A percentile compares a stretch with the other conserved stretches of the same genome.
phyloP scores from a whole-genome alignment of 1,284 basidiomycete species.

The Cryptococcus jaspeensis region DNA sequence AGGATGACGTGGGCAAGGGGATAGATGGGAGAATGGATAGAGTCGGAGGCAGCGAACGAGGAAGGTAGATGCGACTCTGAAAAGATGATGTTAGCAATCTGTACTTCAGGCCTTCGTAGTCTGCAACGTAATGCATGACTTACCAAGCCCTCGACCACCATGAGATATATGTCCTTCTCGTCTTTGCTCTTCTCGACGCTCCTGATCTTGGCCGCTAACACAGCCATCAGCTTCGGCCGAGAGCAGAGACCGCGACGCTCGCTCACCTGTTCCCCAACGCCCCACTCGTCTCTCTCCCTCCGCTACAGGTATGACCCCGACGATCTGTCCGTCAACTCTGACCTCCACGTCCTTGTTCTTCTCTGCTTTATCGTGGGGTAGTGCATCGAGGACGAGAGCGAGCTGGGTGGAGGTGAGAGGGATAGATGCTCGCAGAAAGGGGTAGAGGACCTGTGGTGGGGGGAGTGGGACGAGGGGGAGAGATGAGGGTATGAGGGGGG shows the following conservation, averaged over 20 bases:
- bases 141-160: constrained; percentile 42
- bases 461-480: constrained; percentile 42
- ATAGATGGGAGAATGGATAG: constrained; percentile 42
- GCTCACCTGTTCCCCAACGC: constrained; percentile 45
- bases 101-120: neutral
- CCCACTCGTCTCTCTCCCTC: constrained; percentile 44
- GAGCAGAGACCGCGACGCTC: neutral
- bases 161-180: constrained; percentile 17
- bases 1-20: constrained; percentile 32
- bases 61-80: constrained; percentile 39
- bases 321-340: constrained; percentile 11
- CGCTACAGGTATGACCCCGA: constrained; percentile 43
- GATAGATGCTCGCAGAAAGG: constrained; percentile 32
- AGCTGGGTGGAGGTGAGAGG: constrained; percentile 31
- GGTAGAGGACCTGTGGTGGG: constrained; percentile 41
- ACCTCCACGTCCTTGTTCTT: constrained; percentile 14
- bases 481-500: constrained; percentile 38
- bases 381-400: constrained; percentile 31
- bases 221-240: neutral
- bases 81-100: neutral
- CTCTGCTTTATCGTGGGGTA: constrained; percentile 28
- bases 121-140: constrained; percentile 4
- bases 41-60: constrained; percentile 41
- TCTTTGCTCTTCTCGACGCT: constrained; percentile 29
- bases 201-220: constrained; percentile 39